A percentile compares a stretch with the other conserved stretches of the same genome.
Conservation (phyloP, 2,329 filamentous ascomycete species). For the Penicillium rolfsii region DNA sequence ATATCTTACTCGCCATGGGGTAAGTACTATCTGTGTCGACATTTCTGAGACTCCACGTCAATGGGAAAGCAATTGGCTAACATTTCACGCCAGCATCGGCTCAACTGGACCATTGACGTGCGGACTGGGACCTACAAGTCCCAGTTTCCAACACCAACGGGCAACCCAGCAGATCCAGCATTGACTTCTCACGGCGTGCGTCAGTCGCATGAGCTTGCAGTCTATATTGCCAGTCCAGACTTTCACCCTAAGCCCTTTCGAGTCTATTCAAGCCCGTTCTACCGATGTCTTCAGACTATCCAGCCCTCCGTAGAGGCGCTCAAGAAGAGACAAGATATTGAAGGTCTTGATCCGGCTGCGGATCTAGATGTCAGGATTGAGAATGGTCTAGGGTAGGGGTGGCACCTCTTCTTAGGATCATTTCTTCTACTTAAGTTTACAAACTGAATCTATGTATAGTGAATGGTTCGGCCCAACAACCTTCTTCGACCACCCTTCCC, state of each 20-base stretch:
- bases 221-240: constrained; percentile 35
- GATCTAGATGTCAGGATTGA: constrained; percentile 53
- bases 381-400: constrained; percentile 54
- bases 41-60: not conserved
- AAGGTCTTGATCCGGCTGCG: constrained; percentile 34
- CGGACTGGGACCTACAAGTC: constrained; percentile 77
- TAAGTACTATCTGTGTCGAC: constrained; percentile 50
- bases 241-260: constrained; percentile 49
- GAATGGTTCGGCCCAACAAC: constrained; percentile 89
- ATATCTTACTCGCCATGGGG: constrained; percentile 74
- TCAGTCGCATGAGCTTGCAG: constrained; percentile 77
- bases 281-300: constrained; percentile 84
- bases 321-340: constrained; percentile 26
- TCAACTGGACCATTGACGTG: constrained; percentile 84
- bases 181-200: constrained; percentile 83
- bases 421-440: not conserved
- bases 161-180: constrained; percentile 83
- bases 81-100: constrained; percentile 69
- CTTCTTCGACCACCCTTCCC: constrained; percentile 80
- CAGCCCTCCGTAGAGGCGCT: constrained; percentile 60
- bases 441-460: constrained; percentile 44
- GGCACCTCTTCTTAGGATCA: too few relatives aligned
- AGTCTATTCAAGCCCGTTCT: constrained; percentile 84
- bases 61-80: not conserved
- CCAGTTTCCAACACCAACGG: constrained; percentile 77